Conservation (phyloP, 208 protist species). For the Leishmania tropica region DNA sequence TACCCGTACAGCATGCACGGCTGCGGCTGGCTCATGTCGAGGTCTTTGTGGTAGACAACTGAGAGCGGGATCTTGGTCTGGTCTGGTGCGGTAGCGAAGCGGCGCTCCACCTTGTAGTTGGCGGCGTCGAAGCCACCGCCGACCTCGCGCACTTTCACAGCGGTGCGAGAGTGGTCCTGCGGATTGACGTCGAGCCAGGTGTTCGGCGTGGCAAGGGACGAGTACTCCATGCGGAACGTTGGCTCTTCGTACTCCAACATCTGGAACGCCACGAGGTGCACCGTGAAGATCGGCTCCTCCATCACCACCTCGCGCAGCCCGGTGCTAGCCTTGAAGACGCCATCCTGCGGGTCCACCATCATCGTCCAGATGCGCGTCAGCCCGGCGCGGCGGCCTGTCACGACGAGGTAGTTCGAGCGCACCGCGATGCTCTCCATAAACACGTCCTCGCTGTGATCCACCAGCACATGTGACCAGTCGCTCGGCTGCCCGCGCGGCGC, state of each 20-base stretch:
- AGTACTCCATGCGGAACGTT: conserved; percentile 81
- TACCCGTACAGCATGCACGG: conserved; percentile 92
- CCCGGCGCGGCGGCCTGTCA: conserved; percentile 66
- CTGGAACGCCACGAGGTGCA: conserved; percentile 50
- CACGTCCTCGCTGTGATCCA: conserved; percentile 48
- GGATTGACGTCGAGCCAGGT: conserved; percentile 76
- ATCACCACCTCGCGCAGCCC: conserved; percentile 59
- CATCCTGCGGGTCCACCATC: conserved; percentile 33
- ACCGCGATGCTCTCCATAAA: conserved; percentile 64
- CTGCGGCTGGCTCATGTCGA: conserved; percentile 65
- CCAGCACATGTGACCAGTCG: conserved; percentile 56
- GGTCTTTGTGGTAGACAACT: conserved; percentile 76
- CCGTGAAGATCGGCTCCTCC: conserved; percentile 77
- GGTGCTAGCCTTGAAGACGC: conserved; percentile 31
- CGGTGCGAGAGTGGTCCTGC: conserved; percentile 36
- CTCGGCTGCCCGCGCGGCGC: conserved; percentile 40
- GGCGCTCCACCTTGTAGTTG: conserved; percentile 75
- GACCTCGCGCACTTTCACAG: conserved; percentile 77
- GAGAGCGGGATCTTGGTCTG: conserved; percentile 75
- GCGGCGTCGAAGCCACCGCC: conserved; percentile 67
- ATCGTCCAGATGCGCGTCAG: conserved; percentile 86
- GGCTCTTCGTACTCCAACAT: conserved; percentile 74
- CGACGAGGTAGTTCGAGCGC: conserved; percentile 63
- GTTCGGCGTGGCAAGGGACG: conserved; percentile 77
- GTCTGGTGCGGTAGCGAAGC: conserved; percentile 80